Base-by-base conservation (phyloP, 164 flowering plant species). In the Magnolia changhungtana region DNA sequence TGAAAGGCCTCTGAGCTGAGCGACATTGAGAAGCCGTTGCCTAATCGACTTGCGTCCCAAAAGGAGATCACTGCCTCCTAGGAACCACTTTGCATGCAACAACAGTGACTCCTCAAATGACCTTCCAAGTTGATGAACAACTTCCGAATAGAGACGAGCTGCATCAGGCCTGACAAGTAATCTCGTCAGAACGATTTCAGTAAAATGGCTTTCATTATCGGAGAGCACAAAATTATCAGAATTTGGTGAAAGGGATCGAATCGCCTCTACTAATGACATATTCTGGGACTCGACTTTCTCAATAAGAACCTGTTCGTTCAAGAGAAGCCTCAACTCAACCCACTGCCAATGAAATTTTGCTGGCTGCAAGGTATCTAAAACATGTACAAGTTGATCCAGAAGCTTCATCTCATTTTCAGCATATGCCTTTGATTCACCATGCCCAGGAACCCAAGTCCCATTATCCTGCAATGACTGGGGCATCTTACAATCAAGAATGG, bases 271-370 rank as follows among this genome's bases (percentile, higher is more conserved):
- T 52, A 94, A 82, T 59, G 98, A 82, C 72, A 81, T 75, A 72
- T 89, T 92, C 77, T 78, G 85, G 19, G 77, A 67, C 55, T 88
- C 92, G 76, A 93, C 80, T 75, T 90, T 93, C 65, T 93, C 98
- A 77, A 86, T 81, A 1, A 96, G 84, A 61, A 91, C 92, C 84
- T 92, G 99, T 79, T 96, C 99, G 81, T 94, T 93, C 71, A 96
- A 84, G 66, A 96, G 90, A 45, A 96, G 93, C 88, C 98, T 86
- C 66, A 96, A 90, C 86, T 94, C 98, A 74, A 96, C 87, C 99
- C 99, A 96, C 79, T 96, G 99, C 99, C 99, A 96, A 81, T 96
- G 98, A 79, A 96, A 93, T 76, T 90, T 94, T 63, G 99, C 98
- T 67, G 96, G 98, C 68, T 96, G 99, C 81, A 96, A 75, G 5